A percentile compares a stretch with the other conserved stretches of the same genome.
Evolutionary conservation across 1,139 yeast species (phyloP).

Genomic region (Candida sp.): DNA sequence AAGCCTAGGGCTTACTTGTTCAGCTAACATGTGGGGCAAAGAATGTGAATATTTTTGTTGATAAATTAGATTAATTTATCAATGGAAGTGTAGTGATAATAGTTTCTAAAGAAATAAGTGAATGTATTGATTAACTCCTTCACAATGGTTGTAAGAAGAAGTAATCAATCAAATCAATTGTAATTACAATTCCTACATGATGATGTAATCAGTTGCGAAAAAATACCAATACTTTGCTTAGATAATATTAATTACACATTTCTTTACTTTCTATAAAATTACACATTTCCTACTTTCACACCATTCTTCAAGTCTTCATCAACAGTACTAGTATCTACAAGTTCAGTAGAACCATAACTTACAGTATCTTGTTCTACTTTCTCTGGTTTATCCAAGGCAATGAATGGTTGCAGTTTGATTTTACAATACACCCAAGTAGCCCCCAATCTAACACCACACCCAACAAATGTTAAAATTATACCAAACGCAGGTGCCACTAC

Average conservation of each 20-base stretch:
- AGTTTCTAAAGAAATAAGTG: too few species aligned
- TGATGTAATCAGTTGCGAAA: too few species aligned
- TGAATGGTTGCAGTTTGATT: constrained; percentile 43
- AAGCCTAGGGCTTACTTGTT: constrained; percentile 13
- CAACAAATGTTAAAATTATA: constrained; percentile 51
- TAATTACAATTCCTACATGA: too few species aligned
- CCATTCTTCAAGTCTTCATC: not conserved
- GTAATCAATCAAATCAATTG: too few species aligned
- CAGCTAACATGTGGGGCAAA: constrained; percentile 19
- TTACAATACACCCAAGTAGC: constrained; percentile 34
- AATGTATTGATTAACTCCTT: too few species aligned
- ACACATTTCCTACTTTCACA: not conserved
- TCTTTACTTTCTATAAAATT: too few species aligned
- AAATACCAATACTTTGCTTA: too few species aligned
- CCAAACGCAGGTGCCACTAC: constrained; percentile 90
- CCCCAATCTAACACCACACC: constrained; percentile 49
- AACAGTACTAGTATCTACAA: constrained; percentile 5
- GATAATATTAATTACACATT: too few species aligned
- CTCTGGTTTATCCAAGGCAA: constrained; percentile 54
- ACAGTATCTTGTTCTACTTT: constrained; percentile 9
- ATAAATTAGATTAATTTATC: too few species aligned
- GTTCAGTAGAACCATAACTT: constrained; percentile 13
- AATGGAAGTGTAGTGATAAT: too few species aligned
- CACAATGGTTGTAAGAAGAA: too few species aligned
- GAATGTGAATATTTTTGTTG: too few species aligned